Percentiles rank a stretch among this genome's conserved stretches.
phyloP scores from a whole-genome alignment of 768 basidiomycete species.

The Macrocybe gigantea region DNA sequence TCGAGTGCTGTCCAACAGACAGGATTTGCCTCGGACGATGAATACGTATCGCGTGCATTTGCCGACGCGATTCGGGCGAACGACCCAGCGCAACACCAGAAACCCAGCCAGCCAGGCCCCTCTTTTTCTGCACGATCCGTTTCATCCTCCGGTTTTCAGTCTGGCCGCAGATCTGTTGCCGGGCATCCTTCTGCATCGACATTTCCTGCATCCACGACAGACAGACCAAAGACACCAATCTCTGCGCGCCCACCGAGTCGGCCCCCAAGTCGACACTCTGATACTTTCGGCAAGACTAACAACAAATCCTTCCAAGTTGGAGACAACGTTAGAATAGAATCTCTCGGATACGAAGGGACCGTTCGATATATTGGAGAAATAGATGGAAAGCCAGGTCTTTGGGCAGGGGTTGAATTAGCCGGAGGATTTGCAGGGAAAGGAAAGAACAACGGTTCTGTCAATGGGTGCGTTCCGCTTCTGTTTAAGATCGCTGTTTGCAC shows the following conservation, averaged over 20 bases:
- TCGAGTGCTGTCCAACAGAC: slow-evolving; percentile 41
- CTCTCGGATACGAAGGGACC: slow-evolving; percentile 81
- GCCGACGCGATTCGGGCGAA: slow-evolving; percentile 77
- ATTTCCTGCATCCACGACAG: slow-evolving; percentile 55
- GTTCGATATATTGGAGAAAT: slow-evolving; percentile 81
- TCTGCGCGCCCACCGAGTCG: slow-evolving; percentile 33
- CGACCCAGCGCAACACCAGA: slow-evolving; percentile 61
- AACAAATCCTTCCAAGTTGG: slow-evolving; percentile 60
- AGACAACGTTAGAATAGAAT: slow-evolving; percentile 82
- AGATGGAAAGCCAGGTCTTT: slow-evolving; percentile 82
- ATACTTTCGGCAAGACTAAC: slow-evolving; percentile 41
- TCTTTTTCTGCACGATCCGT: slow-evolving; percentile 47
- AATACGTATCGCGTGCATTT: slow-evolving; percentile 67
- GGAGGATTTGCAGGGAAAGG: slow-evolving; percentile 86
- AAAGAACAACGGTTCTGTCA: slow-evolving; percentile 91
- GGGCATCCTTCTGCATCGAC: slow-evolving; percentile 32
- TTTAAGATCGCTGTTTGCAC: no score
- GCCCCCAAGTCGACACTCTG: slow-evolving; percentile 64
- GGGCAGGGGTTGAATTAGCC: slow-evolving; percentile 90
- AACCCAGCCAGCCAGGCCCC: not conserved
- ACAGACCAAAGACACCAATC: slow-evolving; percentile 50
- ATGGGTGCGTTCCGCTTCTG: slow-evolving; percentile 56
- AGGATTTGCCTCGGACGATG: slow-evolving; percentile 33
- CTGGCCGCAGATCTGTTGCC: slow-evolving; percentile 44
- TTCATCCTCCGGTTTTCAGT: slow-evolving; percentile 36